Evolutionary conservation across 2,329 filamentous ascomycete species (phyloP).

Genomic region (Thermothelomyces thermophilus): DNA sequence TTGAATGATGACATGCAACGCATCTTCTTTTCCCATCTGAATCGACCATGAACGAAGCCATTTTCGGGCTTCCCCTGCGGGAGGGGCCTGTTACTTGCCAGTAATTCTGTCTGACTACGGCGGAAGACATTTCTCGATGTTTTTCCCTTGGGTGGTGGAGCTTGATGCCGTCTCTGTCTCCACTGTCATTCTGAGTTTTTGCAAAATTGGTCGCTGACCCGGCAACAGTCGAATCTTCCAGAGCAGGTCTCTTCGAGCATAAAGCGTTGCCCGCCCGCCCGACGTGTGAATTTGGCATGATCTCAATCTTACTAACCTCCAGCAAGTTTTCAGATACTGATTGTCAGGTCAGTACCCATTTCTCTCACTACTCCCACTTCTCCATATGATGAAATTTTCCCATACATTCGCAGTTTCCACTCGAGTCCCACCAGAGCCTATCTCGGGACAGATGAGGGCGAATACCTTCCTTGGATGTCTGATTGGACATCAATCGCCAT

Average conservation of each 20-base stretch:
- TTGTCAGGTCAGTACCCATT: conserved; percentile 29
- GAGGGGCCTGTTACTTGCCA: conserved; percentile 80
- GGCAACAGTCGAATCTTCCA: conserved; percentile 12
- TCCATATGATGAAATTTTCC: conserved; percentile 65
- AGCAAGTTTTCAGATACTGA: conserved; percentile 1
- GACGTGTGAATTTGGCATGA: not conserved
- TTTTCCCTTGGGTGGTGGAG: conserved; percentile 6
- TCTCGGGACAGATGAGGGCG: conserved; percentile 59
- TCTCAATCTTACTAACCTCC: conserved; percentile 8
- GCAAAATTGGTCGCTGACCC: conserved; percentile 15
- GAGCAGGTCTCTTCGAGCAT: not conserved
- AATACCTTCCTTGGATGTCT: conserved; percentile 71
- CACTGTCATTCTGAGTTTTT: conserved; percentile 5
- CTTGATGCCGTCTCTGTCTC: conserved; percentile 1
- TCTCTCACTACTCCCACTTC: conserved; percentile 6
- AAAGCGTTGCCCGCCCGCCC: conserved; percentile 3
- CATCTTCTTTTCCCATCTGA: conserved; percentile 85
- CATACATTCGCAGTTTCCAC: conserved; percentile 84
- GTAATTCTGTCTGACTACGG: conserved; percentile 65
- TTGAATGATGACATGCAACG: conserved; percentile 65
- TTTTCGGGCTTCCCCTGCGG: conserved; percentile 54
- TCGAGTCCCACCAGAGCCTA: conserved; percentile 65
- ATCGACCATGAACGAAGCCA: conserved; percentile 76
- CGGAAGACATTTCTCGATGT: conserved; percentile 6
- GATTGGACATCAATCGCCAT: conserved; percentile 34